These are phyloP conservation scores for Lophium mytilinum DNA, from an alignment of 495 filamentous ascomycete genomes.

Conservation along the genomic window DNA sequence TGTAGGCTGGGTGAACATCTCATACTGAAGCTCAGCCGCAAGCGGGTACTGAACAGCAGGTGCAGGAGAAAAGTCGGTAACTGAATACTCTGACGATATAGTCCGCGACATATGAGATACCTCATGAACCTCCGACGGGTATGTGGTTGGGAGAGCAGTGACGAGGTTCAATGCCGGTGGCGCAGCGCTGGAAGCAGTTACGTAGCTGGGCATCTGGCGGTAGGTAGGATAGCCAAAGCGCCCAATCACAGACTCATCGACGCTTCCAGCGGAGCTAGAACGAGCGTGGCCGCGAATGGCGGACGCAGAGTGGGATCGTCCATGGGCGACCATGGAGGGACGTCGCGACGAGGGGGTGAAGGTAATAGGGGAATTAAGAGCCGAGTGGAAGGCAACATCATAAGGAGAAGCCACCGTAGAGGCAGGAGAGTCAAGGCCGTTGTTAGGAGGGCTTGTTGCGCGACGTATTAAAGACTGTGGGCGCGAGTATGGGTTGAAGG, in stretches of 20 bases:
- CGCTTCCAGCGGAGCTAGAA: conserved; percentile 50
- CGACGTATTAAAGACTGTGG: conserved; percentile 43
- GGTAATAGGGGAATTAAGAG: conserved; percentile 59
- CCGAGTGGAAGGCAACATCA: conserved; percentile 36
- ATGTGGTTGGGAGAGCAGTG: conserved; percentile 21
- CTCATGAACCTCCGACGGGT: conserved; percentile 16
- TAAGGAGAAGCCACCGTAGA: conserved; percentile 37
- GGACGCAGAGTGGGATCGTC: conserved; percentile 55
- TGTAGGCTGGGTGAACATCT: conserved; percentile 29
- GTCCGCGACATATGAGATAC: conserved; percentile 9
- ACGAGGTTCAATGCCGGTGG: conserved; percentile 17
- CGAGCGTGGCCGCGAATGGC: conserved; percentile 35
- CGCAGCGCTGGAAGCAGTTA: conserved; percentile 31
- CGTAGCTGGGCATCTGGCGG: conserved; percentile 64
- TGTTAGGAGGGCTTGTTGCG: conserved; percentile 55
- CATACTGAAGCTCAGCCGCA: conserved; percentile 33
- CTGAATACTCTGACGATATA: conserved; percentile 26
- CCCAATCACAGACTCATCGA: conserved; percentile 58
- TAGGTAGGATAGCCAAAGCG: conserved; percentile 76
- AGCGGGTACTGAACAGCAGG: conserved; percentile 33
- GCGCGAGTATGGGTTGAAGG: conserved; percentile 38
- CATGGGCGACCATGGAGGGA: conserved; percentile 29
- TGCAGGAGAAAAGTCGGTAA: conserved; percentile 39
- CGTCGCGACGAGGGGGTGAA: conserved; percentile 48
- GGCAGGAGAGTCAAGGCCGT: conserved; percentile 45